Percentiles rank a stretch among this genome's conserved stretches.
Evolutionary conservation across 768 basidiomycete genomes (phyloP).

Genomic region (Coprinellus micaceus): DNA sequence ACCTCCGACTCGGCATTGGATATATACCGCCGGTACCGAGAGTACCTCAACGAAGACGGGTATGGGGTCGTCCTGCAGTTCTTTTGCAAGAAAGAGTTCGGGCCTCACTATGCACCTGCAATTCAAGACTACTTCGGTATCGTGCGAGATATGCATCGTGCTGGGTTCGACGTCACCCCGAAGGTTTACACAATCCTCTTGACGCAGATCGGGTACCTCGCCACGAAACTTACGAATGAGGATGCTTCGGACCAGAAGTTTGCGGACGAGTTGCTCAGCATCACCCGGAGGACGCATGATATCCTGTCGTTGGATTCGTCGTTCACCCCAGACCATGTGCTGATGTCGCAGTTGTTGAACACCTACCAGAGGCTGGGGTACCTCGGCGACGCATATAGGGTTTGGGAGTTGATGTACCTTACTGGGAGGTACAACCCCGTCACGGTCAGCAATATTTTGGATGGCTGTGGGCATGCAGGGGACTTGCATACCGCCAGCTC

Average conservation of each 20-base stretch:
- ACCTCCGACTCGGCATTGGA: conserved; percentile 58
- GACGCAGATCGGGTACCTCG: conserved; percentile 47
- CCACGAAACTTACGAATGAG: conserved; percentile 27
- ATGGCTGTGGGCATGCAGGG: conserved; percentile 70
- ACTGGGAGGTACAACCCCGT: conserved; percentile 54
- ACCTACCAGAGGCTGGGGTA: conserved; percentile 79
- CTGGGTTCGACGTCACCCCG: conserved; percentile 53
- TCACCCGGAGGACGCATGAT: conserved; percentile 68
- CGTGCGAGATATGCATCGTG: conserved; percentile 72
- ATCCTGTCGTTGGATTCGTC: conserved; percentile 74
- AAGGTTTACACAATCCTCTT: conserved; percentile 69
- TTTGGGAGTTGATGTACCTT: conserved; percentile 75
- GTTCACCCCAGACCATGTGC: conserved; percentile 61
- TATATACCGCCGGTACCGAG: conserved; percentile 47
- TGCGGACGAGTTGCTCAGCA: conserved; percentile 35
- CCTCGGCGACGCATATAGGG: conserved; percentile 64
- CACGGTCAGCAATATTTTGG: conserved; percentile 80
- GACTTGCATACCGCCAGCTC: conserved; percentile 48
- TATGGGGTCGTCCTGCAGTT: conserved; percentile 62
- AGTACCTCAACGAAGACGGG: conserved; percentile 51
- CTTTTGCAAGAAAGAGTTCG: conserved; percentile 57
- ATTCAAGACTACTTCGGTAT: conserved; percentile 68
- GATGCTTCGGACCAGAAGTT: conserved; percentile 13
- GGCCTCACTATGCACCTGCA: conserved; percentile 37
- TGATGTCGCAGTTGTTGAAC: conserved; percentile 87